Conservation (phyloP, 441 rosid genomes). For the Adansonia grandidieri region DNA sequence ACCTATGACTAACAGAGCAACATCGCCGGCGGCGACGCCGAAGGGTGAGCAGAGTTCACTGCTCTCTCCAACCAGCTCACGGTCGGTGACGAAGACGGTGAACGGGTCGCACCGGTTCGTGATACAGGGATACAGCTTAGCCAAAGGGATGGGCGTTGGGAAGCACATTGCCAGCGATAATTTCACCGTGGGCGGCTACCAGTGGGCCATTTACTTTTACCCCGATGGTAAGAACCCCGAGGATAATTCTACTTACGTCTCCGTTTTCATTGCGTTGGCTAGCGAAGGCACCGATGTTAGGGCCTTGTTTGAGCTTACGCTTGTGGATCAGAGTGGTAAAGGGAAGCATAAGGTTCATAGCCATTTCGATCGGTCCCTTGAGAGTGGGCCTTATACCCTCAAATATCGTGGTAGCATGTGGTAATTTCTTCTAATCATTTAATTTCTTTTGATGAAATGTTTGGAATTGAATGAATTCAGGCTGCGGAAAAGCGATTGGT, state of each 20-base stretch:
- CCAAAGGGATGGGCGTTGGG: conserved; percentile 28
- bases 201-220: conserved; percentile 29
- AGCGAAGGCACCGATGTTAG: conserved; percentile 28
- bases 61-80: conserved; percentile 38
- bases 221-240: conserved; percentile 28
- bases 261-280: conserved; percentile 28
- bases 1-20: conserved; percentile 26
- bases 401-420: conserved; percentile 31
- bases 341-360: conserved; percentile 29
- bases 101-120: conserved; percentile 46
- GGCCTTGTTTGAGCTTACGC: conserved; percentile 26
- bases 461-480: neutral
- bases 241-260: conserved; percentile 26
- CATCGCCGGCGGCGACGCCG: neutral
- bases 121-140: conserved; percentile 33
- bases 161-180: conserved; percentile 24
- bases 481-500: neutral
- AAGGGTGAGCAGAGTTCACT: conserved; percentile 7
- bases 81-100: conserved; percentile 45
- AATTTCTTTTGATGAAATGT: neutral
- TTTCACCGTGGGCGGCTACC: conserved; percentile 27
- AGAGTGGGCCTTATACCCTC: conserved; percentile 29
- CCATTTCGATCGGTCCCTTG: conserved; percentile 29
- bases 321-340: conserved; percentile 28
- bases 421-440: neutral